These are phyloP conservation scores for Tetrahymena thermophila DNA, from an alignment of 73 alveolate genomes.

Conservation along the genomic window DNA sequence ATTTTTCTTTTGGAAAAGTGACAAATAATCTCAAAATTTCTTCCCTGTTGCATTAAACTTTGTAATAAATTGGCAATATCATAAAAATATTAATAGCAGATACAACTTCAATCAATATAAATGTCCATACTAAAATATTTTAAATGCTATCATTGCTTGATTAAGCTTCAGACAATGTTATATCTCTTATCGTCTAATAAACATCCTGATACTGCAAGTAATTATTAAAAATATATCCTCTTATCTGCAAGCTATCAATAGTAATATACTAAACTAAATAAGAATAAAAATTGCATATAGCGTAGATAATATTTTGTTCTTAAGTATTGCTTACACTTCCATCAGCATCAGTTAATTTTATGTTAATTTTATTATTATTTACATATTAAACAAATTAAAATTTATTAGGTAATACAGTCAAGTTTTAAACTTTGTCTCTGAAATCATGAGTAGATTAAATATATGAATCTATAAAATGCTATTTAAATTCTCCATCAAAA, in stretches of 20 bases:
- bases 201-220: background rate
- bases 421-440: background rate
- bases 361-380: background rate
- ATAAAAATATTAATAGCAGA: background rate
- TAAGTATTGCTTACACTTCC: background rate
- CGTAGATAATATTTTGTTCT: background rate
- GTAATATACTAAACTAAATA: background rate
- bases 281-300: background rate
- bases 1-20: background rate
- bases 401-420: background rate
- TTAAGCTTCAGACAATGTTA: background rate
- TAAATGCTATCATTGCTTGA: background rate
- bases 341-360: background rate
- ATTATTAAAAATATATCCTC: background rate
- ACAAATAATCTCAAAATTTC: background rate
- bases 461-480: background rate
- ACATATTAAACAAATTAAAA: background rate
- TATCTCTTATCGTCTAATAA: background rate
- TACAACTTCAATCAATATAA: background rate
- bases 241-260: background rate
- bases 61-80: background rate
- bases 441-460: background rate
- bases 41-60: background rate
- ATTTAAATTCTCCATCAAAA: background rate
- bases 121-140: background rate